These are phyloP conservation scores for Picocystis sp. DNA, from an alignment of 163 green algal species.

Conservation along the genomic window DNA sequence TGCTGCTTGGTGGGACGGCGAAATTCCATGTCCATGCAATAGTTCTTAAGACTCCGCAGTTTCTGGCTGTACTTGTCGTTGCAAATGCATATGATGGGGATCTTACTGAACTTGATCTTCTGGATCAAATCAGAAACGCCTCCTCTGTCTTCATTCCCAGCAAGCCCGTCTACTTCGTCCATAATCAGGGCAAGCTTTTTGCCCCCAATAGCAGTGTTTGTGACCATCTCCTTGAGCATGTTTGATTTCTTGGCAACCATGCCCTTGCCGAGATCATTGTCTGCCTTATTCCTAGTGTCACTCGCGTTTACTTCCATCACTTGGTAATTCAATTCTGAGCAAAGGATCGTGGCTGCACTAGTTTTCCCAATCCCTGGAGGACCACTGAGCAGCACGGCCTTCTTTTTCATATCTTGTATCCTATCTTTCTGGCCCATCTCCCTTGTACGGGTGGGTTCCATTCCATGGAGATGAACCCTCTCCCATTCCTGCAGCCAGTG, in stretches of 20 bases:
- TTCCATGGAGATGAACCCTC: constrained; percentile 5
- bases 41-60: constrained; percentile 61
- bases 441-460: background rate
- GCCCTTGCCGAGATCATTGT: constrained; percentile 42
- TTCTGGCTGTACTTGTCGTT: constrained; percentile 95
- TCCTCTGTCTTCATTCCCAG: constrained; percentile 61
- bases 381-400: constrained; percentile 76
- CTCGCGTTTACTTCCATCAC: constrained; percentile 89
- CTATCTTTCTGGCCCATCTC: constrained; percentile 12
- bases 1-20: constrained; percentile 41
- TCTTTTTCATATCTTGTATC: constrained; percentile 53
- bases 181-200: constrained; percentile 71
- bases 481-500: constrained; percentile 52
- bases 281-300: constrained; percentile 78
- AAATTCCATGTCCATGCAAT: constrained; percentile 59
- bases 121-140: constrained; percentile 81
- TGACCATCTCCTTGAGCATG: constrained; percentile 77
- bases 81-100: constrained; percentile 96
- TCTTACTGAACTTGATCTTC: constrained; percentile 57
- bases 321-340: constrained; percentile 57
- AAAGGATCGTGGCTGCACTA: constrained; percentile 41
- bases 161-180: constrained; percentile 98
- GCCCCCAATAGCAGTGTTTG: constrained; percentile 40
- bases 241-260: constrained; percentile 69
- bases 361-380: constrained; percentile 97